phyloP scores from a whole-genome alignment of 129 eudicot species.

The Glebionis coronaria region DNA sequence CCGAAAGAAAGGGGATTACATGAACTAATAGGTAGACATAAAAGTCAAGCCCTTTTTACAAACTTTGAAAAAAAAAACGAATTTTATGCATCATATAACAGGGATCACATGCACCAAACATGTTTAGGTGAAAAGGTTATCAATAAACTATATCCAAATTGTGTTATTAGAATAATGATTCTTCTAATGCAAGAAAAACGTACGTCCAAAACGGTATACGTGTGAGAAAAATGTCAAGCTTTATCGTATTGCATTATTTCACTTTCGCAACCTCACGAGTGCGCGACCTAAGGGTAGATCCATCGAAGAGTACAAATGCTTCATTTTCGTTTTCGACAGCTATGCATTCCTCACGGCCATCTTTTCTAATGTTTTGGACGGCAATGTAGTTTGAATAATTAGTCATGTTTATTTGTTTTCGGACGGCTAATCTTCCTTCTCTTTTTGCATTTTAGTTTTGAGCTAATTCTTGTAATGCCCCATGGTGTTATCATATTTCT shows the following conservation, averaged over 20 bases:
- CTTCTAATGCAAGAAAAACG: not conserved
- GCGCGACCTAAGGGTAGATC: not conserved
- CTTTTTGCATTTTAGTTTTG: not conserved
- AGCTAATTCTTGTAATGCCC: too few species aligned
- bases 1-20: too few species aligned
- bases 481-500: too few species aligned
- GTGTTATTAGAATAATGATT: not conserved
- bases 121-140: not conserved
- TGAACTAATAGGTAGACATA: not conserved
- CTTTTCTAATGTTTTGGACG: constrained; percentile 8
- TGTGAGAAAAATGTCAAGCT: not conserved
- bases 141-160: constrained; percentile 7
- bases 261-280: constrained; percentile 9
- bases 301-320: not conserved
- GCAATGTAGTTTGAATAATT: not conserved
- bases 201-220: not conserved
- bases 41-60: constrained; percentile 8
- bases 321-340: not conserved
- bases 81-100: not conserved
- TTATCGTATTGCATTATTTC: not conserved
- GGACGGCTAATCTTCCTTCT: constrained; percentile 14
- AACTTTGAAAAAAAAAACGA: not conserved
- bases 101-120: constrained; percentile 4
- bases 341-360: not conserved
- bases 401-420: constrained; percentile 1